These are phyloP conservation scores for Aspergillus nanangensis DNA, from an alignment of 495 filamentous ascomycete species.

Conservation along the genomic window DNA sequence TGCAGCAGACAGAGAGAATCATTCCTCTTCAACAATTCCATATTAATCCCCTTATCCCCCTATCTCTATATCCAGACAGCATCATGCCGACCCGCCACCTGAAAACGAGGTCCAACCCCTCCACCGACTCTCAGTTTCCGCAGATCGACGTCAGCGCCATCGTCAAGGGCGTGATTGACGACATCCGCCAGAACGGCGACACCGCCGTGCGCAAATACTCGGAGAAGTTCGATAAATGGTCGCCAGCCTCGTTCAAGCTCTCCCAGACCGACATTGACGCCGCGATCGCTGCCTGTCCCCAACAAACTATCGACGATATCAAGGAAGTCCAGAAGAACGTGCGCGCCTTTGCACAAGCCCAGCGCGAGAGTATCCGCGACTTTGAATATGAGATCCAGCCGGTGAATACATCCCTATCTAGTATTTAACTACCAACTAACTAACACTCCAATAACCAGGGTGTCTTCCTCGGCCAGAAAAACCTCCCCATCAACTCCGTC, in stretches of 20 bases:
- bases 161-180: conserved; percentile 44
- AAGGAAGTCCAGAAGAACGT: conserved; percentile 49
- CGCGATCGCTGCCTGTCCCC: conserved; percentile 19
- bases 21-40: too few species aligned
- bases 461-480: conserved; percentile 45
- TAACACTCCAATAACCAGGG: too few species aligned
- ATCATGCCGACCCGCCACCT: not conserved
- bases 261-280: conserved; percentile 19
- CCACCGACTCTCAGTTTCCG: not conserved
- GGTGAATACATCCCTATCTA: not conserved
- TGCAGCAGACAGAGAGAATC: too few species aligned
- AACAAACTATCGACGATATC: conserved; percentile 48
- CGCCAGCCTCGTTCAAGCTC: conserved; percentile 41
- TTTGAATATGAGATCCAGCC: conserved; percentile 47
- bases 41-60: too few species aligned
- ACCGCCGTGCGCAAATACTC: conserved; percentile 44
- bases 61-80: too few species aligned
- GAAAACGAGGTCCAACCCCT: not conserved
- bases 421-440: not conserved
- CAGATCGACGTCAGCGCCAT: conserved; percentile 18
- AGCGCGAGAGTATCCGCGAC: conserved; percentile 37
- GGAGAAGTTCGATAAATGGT: conserved; percentile 53
- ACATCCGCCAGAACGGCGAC: conserved; percentile 43
- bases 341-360: conserved; percentile 43
- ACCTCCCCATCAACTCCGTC: conserved; percentile 36